Evolutionary conservation across 441 rosid genomes (phyloP), one percentile per base, ranked within the genome.

Genomic region (Pelargonium australe): DNA sequence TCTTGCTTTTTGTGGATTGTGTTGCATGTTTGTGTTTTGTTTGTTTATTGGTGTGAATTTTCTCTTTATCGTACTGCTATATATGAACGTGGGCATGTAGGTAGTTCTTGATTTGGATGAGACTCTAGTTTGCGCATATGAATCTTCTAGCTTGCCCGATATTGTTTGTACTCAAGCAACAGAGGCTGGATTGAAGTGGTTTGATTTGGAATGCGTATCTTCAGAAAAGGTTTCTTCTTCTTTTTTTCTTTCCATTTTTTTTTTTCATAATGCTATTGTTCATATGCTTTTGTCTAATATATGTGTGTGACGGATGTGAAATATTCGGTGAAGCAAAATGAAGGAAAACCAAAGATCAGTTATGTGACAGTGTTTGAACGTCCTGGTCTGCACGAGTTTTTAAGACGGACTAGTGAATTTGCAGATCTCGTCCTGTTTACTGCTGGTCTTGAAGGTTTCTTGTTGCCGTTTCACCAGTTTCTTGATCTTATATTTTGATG

Each of bases 61-160:
- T 0, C 16, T 51, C 16, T 51, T 51, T 51, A 4, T n/a, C 17
- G 16, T 2, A 40, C 17, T n/a, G 49, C 67, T 55, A 51, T 73
- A n/a, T 3, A 17, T 49, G 69, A 13, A 8, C 14, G 9, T 49
- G 40, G 63, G 41, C 28, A 47, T 65, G 71, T 66, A 80, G 83
- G 78, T 80, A 45, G 79, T 80, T 68, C 81, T 80, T 6, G 83
- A 80, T 74, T 77, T 80, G 66, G 83, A 80, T 28, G 83, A 80
- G 77, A 80, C 83, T 61, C 68, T 80, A 47, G 75, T 80, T 2
- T 80, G 81, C 75, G 77, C 83, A 43, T 80, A 77, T 17, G 83
- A 77, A 63, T 71, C 80, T 4, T 58, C 80, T 64, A 75, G 75
- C 45, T 70, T 77, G 75, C 79, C 83, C 0, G 75, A 65, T 16